Evolutionary conservation across 2,329 filamentous ascomycete species (phyloP), one percentile per base, ranked within the genome.

Genomic region (Talaromyces sp.): DNA sequence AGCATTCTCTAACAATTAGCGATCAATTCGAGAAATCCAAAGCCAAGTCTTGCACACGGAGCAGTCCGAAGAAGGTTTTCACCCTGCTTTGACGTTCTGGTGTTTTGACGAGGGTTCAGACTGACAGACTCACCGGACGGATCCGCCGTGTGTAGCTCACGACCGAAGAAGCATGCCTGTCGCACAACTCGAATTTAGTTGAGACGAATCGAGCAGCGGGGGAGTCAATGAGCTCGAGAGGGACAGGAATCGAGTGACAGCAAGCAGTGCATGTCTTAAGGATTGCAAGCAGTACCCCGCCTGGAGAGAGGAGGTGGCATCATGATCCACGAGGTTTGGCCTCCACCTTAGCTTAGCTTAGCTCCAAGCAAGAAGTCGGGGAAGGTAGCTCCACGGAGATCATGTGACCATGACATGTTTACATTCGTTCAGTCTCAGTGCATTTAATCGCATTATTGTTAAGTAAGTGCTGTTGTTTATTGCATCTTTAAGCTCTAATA

Each of bases 151-250:
- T 40, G 38, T 34, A 45, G 53, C 31, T 66, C 53, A 66, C 64
- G 53, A 51, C 54, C 38, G 36, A 58, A 51, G 54, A 62, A 60
- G 60, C 64, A 66, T 65, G 58, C 53, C 64, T 40, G 63, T 65
- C 40, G 43, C 64, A 65, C 64, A 47, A 58, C 47, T 61, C 27
- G 60, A 54, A 62, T 54, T 54, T 15, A 27, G n/a, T 51, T 8
- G 49, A 43, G 11, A 45, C 27, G 13, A 43, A 27, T 51, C 29
- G 45, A 29, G 27, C 60, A 29, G 19, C 13, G 13, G 27, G 45
- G 17, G 5, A 63, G 51, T 58, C 27, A 31, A 58, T 54, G 36
- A 11, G 61, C 25, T 47, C 13, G 19, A 45, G 38, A 45, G 31
- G 36, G 22, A 29, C 22, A 45, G 25, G 1, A 34, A 17, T 15